Evolutionary conservation across 129 eudicot genomes (phyloP).

Genomic region (Centaurea solstitialis): DNA sequence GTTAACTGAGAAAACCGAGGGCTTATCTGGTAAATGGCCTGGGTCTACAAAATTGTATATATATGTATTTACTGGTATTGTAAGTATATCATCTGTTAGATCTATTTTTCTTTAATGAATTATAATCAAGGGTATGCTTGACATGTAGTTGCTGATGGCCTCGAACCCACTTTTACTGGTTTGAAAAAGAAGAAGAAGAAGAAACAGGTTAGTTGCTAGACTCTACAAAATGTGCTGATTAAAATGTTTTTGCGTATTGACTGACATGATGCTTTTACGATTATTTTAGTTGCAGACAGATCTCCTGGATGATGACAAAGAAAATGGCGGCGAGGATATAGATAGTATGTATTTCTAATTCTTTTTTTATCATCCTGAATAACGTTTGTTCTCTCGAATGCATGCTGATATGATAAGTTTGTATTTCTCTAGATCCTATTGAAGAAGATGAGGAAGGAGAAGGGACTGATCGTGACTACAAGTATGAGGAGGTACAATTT

Average conservation of each 20-base stretch:
- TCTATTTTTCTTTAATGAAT: not conserved
- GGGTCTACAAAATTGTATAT: not conserved
- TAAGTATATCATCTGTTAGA: not conserved
- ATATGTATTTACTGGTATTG: not conserved
- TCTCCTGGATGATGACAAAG: conserved; percentile 49
- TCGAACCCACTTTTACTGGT: conserved; percentile 30
- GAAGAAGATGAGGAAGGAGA: conserved; percentile 49
- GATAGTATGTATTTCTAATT: conserved; percentile 44
- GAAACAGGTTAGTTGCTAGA: conserved; percentile 41
- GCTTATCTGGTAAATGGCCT: conserved; percentile 36
- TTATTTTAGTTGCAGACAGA: conserved; percentile 47
- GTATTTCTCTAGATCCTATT: conserved; percentile 23
- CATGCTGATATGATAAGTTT: not conserved
- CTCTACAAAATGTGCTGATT: not conserved
- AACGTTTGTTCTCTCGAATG: not conserved
- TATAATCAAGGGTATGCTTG: not conserved
- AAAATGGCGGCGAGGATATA: conserved; percentile 38
- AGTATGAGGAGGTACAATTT: conserved; percentile 35
- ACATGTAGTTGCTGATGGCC: conserved; percentile 43
- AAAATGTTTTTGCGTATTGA: not conserved
- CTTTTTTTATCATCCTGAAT: not conserved
- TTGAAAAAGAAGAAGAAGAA: conserved; percentile 54
- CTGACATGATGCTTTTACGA: not conserved
- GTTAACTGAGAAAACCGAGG: conserved; percentile 49
- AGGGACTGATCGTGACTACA: conserved; percentile 39